These are phyloP conservation scores for Carex scoparia DNA, from an alignment of 176 grass and related monocot genomes.

Conservation along the genomic window DNA sequence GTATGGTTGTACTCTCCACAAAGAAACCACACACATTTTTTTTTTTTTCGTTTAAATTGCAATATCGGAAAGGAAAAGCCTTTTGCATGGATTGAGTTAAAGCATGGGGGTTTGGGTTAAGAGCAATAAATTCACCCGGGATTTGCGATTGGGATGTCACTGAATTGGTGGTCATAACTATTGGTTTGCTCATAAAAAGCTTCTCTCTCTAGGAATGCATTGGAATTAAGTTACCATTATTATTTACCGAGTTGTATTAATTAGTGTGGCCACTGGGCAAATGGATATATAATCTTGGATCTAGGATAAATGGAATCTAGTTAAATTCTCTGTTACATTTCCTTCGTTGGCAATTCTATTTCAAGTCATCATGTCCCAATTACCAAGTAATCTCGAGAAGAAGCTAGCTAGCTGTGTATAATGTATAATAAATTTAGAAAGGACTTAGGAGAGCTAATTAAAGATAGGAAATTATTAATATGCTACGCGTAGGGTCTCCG, in stretches of 20 bases:
- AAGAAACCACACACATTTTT: neutral
- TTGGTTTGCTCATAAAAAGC: slow-evolving; percentile 11
- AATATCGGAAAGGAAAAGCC: neutral
- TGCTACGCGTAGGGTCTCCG: too few relatives aligned
- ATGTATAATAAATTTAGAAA: too few relatives aligned
- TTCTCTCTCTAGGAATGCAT: neutral
- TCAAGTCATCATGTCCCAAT: neutral
- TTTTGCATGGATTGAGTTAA: slow-evolving; percentile 18
- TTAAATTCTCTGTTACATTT: neutral
- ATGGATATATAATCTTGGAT: neutral
- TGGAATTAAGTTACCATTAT: neutral
- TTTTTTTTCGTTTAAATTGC: neutral
- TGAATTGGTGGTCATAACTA: slow-evolving; percentile 11
- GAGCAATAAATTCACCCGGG: slow-evolving; percentile 12
- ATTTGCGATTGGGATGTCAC: slow-evolving; percentile 19
- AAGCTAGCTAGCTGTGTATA: too few relatives aligned
- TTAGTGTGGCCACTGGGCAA: neutral
- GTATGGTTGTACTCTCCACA: neutral
- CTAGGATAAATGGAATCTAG: slow-evolving; percentile 1
- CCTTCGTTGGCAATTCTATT: neutral
- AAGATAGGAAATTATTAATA: too few relatives aligned
- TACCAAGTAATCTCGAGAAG: neutral
- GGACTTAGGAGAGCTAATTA: too few relatives aligned
- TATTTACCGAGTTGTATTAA: neutral
- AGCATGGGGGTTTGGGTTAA: neutral